Conservation (phyloP, 805 yeast species). For the Pichia exigua region DNA sequence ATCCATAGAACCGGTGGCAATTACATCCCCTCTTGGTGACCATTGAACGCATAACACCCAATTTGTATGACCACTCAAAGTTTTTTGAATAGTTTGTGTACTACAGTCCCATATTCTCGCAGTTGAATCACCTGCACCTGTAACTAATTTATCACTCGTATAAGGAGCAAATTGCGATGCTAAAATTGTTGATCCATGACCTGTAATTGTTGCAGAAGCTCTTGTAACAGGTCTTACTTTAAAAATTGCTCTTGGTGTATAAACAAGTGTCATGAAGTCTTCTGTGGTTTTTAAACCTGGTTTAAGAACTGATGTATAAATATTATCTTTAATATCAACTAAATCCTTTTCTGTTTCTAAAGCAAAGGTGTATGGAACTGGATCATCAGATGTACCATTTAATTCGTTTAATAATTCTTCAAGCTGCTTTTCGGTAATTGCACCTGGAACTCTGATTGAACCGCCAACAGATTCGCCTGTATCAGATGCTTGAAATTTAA, state of each 20-base stretch:
- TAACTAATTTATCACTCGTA: constrained; percentile 74
- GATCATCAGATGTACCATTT: constrained; percentile 63
- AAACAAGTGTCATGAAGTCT: constrained; percentile 83
- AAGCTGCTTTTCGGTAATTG: constrained; percentile 73
- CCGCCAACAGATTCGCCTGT: constrained; percentile 84
- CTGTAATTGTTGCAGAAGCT: constrained; percentile 86
- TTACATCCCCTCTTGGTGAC: constrained; percentile 83
- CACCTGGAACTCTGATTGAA: constrained; percentile 85
- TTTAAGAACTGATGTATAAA: constrained; percentile 73
- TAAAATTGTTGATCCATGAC: constrained; percentile 90
- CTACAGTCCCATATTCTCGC: constrained; percentile 97
- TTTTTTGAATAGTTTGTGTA: constrained; percentile 82
- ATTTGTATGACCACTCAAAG: constrained; percentile 76
- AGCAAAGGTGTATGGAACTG: constrained; percentile 85
- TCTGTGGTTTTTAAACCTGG: constrained; percentile 88
- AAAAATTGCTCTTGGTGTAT: constrained; percentile 92
- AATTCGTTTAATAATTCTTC: constrained; percentile 82
- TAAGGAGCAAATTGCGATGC: constrained; percentile 93
- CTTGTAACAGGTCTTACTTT: constrained; percentile 87
- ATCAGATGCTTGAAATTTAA: constrained; percentile 88
- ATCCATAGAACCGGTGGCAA: constrained; percentile 97
- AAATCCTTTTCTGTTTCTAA: constrained; percentile 45
- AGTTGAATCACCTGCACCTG: constrained; percentile 95
- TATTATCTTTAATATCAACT: constrained; percentile 68
- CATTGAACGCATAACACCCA: constrained; percentile 92